These are phyloP conservation scores for Fusarium transvaalense DNA, from an alignment of 2,329 filamentous ascomycete genomes.

Conservation along the genomic window DNA sequence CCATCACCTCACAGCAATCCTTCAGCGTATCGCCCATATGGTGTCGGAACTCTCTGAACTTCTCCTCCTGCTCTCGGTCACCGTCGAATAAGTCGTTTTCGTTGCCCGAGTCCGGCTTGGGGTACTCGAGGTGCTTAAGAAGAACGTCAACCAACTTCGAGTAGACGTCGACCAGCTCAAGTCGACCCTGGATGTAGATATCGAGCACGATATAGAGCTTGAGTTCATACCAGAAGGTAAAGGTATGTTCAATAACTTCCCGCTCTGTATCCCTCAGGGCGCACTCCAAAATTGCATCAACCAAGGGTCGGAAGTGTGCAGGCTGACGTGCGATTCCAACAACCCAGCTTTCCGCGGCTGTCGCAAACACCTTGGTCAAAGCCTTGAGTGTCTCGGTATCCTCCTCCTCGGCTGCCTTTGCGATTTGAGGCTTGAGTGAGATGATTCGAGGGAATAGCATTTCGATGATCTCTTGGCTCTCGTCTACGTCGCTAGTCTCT, in stretches of 20 bases:
- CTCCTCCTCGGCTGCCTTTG: conserved; percentile 79
- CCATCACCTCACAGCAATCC: conserved; percentile 96
- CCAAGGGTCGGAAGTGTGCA: conserved; percentile 81
- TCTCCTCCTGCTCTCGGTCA: conserved; percentile 94
- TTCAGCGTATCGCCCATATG: conserved; percentile 98
- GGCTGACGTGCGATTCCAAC: conserved; percentile 90
- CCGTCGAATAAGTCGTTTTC: conserved; percentile 92
- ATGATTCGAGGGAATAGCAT: conserved; percentile 85
- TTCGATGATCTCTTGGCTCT: conserved; percentile 85
- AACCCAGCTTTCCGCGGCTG: conserved; percentile 95
- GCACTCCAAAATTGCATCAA: conserved; percentile 93
- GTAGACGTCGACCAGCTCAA: conserved; percentile 84
- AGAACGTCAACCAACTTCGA: conserved; percentile 93
- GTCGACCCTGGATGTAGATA: conserved; percentile 84
- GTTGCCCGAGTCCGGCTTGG: conserved; percentile 77
- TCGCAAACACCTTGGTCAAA: conserved; percentile 89
- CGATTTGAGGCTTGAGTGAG: conserved; percentile 80
- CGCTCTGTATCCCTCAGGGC: conserved; percentile 87
- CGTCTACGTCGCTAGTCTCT: conserved; percentile 94
- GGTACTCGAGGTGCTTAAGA: conserved; percentile 90
- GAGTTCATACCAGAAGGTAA: conserved; percentile 97
- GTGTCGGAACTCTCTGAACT: conserved; percentile 96
- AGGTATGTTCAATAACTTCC: conserved; percentile 93
- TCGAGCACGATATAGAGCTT: conserved; percentile 96
- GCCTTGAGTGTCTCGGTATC: conserved; percentile 89